phyloP scores from a whole-genome alignment of 768 basidiomycete species.

The Lactifluus subvellereus region DNA sequence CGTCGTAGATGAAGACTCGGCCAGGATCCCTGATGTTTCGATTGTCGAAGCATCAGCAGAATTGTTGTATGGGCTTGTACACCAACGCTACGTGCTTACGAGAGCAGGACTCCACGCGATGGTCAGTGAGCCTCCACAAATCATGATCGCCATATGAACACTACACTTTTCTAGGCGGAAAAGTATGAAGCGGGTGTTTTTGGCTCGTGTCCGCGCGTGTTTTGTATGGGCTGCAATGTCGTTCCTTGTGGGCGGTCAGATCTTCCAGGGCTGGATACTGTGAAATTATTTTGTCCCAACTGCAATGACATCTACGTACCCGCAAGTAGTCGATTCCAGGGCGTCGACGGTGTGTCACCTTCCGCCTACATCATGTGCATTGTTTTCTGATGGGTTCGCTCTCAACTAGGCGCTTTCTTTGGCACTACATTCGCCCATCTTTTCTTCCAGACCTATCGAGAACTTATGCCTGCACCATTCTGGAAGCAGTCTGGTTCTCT shows the following conservation, averaged over 20 bases:
- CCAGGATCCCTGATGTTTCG: slow-evolving; percentile 96
- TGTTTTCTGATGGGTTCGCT: not conserved
- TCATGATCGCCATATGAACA: slow-evolving; percentile 16
- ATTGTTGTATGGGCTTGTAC: slow-evolving; percentile 93
- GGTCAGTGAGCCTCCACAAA: slow-evolving; percentile 44
- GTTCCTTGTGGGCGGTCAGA: slow-evolving; percentile 95
- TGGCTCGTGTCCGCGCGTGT: slow-evolving; percentile 93
- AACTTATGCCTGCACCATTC: slow-evolving; percentile 91
- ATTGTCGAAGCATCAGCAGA: slow-evolving; percentile 98
- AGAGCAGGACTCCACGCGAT: slow-evolving; percentile 90
- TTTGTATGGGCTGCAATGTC: slow-evolving; percentile 82
- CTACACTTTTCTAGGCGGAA: slow-evolving; percentile 58
- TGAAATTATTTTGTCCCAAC: slow-evolving; percentile 96
- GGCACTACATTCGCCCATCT: slow-evolving; percentile 98
- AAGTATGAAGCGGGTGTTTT: slow-evolving; percentile 92
- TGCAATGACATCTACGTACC: slow-evolving; percentile 97
- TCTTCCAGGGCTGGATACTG: slow-evolving; percentile 92
- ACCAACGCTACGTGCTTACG: slow-evolving; percentile 96
- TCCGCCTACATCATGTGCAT: not conserved
- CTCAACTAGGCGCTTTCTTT: slow-evolving; percentile 84
- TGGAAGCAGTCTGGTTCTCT: slow-evolving; percentile 58
- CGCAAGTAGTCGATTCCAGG: slow-evolving; percentile 91
- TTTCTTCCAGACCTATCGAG: slow-evolving; percentile 97
- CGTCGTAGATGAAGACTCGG: slow-evolving; percentile 75
- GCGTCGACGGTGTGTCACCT: slow-evolving; percentile 76